These are phyloP conservation scores for sunflower (Helianthus annuus) DNA, from an alignment of 129 eudicot genomes.

Conservation along the genomic window DNA sequence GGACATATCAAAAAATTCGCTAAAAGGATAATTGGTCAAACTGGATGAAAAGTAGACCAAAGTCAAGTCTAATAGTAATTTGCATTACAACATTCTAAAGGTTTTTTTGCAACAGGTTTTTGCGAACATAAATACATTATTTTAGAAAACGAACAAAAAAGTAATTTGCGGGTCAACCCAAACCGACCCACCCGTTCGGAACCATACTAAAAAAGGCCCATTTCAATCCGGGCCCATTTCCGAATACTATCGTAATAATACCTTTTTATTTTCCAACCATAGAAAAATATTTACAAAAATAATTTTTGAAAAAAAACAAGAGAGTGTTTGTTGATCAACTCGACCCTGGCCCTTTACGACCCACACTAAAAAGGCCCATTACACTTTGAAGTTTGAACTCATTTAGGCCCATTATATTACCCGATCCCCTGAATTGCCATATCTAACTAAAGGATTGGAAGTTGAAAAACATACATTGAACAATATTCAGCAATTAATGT, in stretches of 20 bases:
- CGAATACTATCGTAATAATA: neutral
- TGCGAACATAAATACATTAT: neutral
- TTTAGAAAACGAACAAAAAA: neutral
- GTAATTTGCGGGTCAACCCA: neutral
- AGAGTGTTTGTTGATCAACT: neutral
- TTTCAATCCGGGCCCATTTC: neutral
- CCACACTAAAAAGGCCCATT: neutral
- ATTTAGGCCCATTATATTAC: neutral
- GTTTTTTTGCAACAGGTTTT: neutral
- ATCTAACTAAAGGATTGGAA: conserved; percentile 9
- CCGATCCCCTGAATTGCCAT: neutral
- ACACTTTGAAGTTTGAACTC: neutral
- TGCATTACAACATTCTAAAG: neutral
- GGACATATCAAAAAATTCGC: neutral
- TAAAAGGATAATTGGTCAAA: neutral
- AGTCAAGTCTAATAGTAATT: neutral
- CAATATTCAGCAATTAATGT: conserved; percentile 78
- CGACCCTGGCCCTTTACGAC: neutral
- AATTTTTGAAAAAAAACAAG: neutral
- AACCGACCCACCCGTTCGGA: neutral
- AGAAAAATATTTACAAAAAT: neutral
- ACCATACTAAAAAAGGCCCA: neutral
- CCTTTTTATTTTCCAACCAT: neutral
- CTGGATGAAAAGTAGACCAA: neutral
- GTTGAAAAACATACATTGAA: conserved; percentile 50